These are phyloP conservation scores for Citeromyces nyonsensis DNA, from an alignment of 805 yeast genomes.

Conservation along the genomic window DNA sequence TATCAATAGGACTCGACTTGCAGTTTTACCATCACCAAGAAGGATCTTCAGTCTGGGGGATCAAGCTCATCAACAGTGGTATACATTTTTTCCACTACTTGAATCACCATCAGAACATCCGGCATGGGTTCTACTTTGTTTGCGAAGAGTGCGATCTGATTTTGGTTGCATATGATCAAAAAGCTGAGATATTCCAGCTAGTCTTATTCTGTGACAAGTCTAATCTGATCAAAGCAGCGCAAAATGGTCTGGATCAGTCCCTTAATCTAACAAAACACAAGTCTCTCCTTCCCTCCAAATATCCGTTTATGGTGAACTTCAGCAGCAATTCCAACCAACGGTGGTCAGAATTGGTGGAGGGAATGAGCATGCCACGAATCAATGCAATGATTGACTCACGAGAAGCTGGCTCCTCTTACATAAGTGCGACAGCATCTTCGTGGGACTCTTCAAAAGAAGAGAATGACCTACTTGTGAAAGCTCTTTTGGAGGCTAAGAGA, in stretches of 20 bases:
- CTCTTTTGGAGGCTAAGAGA: slow-evolving; percentile 15
- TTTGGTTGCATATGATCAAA: slow-evolving; percentile 4
- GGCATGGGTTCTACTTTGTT: slow-evolving; percentile 21
- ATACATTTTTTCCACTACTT: slow-evolving; percentile 41
- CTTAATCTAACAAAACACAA: slow-evolving; percentile 12
- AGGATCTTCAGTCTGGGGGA: slow-evolving; percentile 3
- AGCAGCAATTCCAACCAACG: too few species aligned
- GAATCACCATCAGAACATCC: slow-evolving; percentile 16
- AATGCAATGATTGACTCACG: too few species aligned
- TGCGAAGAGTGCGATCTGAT: slow-evolving; percentile 15
- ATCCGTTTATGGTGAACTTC: slow-evolving; percentile 22
- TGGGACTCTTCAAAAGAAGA: slow-evolving; percentile 36
- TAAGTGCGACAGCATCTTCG: slow-evolving; percentile 18
- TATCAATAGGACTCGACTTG: slow-evolving; percentile 10
- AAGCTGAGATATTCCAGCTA: background rate
- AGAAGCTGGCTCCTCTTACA: too few species aligned
- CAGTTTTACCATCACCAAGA: slow-evolving; percentile 6
- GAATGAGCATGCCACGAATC: background rate
- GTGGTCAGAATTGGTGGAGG: background rate
- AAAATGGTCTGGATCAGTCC: slow-evolving; percentile 14
- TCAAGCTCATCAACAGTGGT: slow-evolving; percentile 34
- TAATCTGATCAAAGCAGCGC: slow-evolving; percentile 3
- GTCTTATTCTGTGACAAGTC: too few species aligned
- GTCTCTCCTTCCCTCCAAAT: slow-evolving; percentile 14
- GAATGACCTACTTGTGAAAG: slow-evolving; percentile 20